Percentiles rank a stretch among this genome's conserved stretches.
These are phyloP conservation scores for Calonectria pseudoturangicola DNA, from an alignment of 2,329 filamentous ascomycete species.

Conservation along the genomic window DNA sequence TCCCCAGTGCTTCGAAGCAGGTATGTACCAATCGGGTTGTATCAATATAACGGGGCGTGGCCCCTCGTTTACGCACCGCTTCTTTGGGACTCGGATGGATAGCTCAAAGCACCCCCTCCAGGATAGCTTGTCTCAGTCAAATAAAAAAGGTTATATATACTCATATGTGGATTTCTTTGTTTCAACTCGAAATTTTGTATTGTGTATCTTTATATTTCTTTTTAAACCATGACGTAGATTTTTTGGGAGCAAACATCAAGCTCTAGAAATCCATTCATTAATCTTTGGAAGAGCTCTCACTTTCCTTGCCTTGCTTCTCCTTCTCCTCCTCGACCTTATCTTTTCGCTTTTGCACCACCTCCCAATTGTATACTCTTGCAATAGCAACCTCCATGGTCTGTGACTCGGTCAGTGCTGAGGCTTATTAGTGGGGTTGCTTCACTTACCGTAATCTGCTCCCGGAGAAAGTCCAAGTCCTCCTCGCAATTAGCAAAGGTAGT, in stretches of 20 bases:
- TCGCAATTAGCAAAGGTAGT: conserved; percentile 90
- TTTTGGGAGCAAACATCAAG: conserved; percentile 34
- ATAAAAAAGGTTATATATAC: neutral
- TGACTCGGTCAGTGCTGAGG: conserved; percentile 37
- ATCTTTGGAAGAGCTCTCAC: conserved; percentile 57
- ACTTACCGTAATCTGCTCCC: conserved; percentile 95
- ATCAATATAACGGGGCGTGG: conserved; percentile 28
- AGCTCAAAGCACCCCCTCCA: neutral
- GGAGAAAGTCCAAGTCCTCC: conserved; percentile 95
- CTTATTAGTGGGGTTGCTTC: neutral
- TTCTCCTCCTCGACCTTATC: conserved; percentile 82
- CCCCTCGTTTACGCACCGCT: conserved; percentile 21
- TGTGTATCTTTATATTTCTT: conserved; percentile 23
- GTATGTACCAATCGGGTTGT: conserved; percentile 39
- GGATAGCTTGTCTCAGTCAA: neutral
- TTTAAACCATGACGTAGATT: conserved; percentile 44
- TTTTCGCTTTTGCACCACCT: conserved; percentile 95
- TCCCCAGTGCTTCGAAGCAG: conserved; percentile 6
- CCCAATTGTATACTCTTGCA: conserved; percentile 99
- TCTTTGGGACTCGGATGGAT: neutral
- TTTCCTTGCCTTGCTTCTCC: conserved; percentile 62
- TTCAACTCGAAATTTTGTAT: neutral
- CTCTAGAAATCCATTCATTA: conserved; percentile 41
- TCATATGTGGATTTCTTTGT: neutral
- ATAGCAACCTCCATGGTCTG: conserved; percentile 97